A percentile compares a stretch with the other conserved stretches of the same genome.
These are phyloP conservation scores for Periconia macrospinosa DNA, from an alignment of 2,329 filamentous ascomycete genomes.

Conservation along the genomic window DNA sequence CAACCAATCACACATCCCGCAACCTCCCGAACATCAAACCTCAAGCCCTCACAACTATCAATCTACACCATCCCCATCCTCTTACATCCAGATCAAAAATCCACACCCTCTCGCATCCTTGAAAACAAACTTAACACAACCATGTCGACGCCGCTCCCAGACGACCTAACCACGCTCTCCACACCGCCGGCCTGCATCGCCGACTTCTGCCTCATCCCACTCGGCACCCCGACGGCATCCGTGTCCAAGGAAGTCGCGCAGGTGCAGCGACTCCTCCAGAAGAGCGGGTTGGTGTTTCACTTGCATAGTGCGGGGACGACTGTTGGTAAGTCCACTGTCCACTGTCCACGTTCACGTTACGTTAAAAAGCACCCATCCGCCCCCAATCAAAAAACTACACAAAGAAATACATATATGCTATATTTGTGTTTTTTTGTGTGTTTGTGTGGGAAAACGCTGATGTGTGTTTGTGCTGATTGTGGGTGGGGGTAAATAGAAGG, in stretches of 20 bases:
- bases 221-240: slow-evolving; percentile 57
- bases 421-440: no score
- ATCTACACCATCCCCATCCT: neutral
- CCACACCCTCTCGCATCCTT: neutral
- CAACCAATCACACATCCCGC: neutral
- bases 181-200: slow-evolving; percentile 79
- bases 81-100: neutral
- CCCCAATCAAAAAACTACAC: no score
- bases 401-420: no score
- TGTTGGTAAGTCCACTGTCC: slow-evolving; percentile 66
- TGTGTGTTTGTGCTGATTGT: no score
- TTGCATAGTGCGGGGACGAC: slow-evolving; percentile 97
- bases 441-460: no score
- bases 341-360: no score
- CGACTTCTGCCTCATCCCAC: slow-evolving; percentile 89
- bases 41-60: neutral
- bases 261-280: slow-evolving; percentile 81
- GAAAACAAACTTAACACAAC: neutral
- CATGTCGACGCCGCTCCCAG: slow-evolving; percentile 21
- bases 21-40: no score
- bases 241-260: slow-evolving; percentile 75
- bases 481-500: no score
- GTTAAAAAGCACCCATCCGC: no score
- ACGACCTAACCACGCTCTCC: slow-evolving; percentile 21
- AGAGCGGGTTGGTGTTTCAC: slow-evolving; percentile 76